Evolutionary conservation across 2,329 filamentous ascomycete species (phyloP).

Genomic region (Simplicillium aogashimaense): DNA sequence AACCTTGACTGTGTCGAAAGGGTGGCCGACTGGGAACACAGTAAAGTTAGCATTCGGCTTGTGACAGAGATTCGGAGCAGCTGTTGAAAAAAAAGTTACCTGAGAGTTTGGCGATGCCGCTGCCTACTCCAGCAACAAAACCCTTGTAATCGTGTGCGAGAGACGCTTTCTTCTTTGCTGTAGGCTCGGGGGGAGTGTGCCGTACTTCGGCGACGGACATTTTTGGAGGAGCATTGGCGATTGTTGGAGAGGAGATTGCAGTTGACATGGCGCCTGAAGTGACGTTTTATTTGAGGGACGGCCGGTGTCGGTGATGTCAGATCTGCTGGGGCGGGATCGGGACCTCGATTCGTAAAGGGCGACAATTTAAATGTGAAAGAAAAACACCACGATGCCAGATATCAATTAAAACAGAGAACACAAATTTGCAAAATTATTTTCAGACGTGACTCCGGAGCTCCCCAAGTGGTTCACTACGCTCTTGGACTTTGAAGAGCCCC

Average conservation of each 20-base stretch:
- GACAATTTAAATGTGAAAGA: no score
- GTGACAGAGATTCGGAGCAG: neutral
- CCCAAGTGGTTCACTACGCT: no score
- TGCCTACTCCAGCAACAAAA: conserved; percentile 96
- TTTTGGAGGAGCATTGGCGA: neutral
- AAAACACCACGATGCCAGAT: no score
- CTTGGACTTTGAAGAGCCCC: no score
- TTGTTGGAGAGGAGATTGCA: neutral
- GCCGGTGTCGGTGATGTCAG: no score
- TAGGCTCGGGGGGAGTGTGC: neutral
- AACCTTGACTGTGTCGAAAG: conserved; percentile 96
- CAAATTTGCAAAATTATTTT: no score
- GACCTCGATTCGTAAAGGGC: no score
- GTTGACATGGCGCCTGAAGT: no score
- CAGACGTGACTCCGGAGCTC: no score
- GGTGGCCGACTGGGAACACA: conserved; percentile 44
- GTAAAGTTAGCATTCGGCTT: conserved; percentile 3
- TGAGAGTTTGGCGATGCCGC: conserved; percentile 79
- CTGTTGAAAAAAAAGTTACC: conserved; percentile 36
- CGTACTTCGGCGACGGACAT: neutral
- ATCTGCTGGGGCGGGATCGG: no score
- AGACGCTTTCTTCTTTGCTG: conserved; percentile 21
- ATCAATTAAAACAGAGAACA: no score
- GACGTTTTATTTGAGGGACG: no score
- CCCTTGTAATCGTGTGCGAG: conserved; percentile 63